Base-by-base conservation (phyloP, 768 basidiomycete genomes). In the Tulasnella sp. region DNA sequence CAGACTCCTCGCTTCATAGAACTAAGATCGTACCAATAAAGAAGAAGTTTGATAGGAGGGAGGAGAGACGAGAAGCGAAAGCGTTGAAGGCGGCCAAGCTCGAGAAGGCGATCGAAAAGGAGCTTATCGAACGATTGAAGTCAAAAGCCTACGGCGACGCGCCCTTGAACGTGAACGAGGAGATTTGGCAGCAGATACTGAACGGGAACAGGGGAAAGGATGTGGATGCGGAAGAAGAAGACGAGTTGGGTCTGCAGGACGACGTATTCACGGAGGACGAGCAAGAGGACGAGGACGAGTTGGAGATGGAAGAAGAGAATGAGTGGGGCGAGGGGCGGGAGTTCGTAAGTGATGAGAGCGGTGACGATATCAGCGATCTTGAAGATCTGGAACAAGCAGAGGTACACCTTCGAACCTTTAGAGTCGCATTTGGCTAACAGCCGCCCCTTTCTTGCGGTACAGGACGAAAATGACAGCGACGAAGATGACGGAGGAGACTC, bases 61-160 rank as follows among this genome's bases (percentile, higher is more conserved):
- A 97, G 71, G 81, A 87, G 4, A 84, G 83, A 2, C 83, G 93
- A 58, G 96, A 99, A 73, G 84, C 88, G 59, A 99, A 99, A 71
- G 96, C 96, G 1, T 82, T 99, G 11, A 85, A 90, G 1, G 96
- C 94, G 1, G 96, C 96, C 0, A 92, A 88, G 63, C 80, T 99
- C 41, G 96, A 99, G 71, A 85, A 83, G 60, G 87, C 89, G 11
- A 97, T 99, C 65, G 88, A 97, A 70, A 91, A 91, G 68, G 96
- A 99, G 68, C 82, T 98, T 24, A 82, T 99, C 49, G 92, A 94
- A 66, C 88, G 96, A 17, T 78, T 99, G 19, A 92, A 93, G 74
- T 85, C 85, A 54, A 96, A 96, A 71, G 93, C 94, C 17, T 98
- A 99, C 68, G 94, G 96, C 44, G 94, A 98, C 67, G 87, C 88